A percentile compares a stretch with the other conserved stretches of the same genome.
phyloP scores from a whole-genome alignment of 2,329 filamentous ascomycete species.

The Botryosphaeria dothidea region DNA sequence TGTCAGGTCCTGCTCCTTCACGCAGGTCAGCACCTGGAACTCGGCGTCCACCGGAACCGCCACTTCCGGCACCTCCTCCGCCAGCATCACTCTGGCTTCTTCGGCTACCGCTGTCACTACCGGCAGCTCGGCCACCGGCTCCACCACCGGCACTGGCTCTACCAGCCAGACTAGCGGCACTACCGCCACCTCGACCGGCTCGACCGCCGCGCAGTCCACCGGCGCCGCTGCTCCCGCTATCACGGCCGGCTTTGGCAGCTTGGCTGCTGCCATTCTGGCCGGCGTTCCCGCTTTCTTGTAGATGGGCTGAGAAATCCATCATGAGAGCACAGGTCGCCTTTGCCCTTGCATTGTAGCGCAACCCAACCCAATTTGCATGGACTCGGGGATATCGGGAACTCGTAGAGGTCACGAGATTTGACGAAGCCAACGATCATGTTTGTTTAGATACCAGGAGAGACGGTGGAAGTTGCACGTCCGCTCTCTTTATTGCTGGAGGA shows the following conservation, averaged over 20 bases:
- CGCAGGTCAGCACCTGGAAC: conserved; percentile 27
- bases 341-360: too few species aligned
- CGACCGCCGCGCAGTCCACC: not conserved
- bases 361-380: not conserved
- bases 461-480: too few species aligned
- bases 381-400: not conserved
- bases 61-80: conserved; percentile 21
- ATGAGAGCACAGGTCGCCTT: too few species aligned
- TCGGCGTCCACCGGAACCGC: conserved; percentile 21
- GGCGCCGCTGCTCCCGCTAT: not conserved
- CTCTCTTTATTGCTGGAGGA: too few species aligned
- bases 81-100: not conserved
- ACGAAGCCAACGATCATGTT: not conserved
- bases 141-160: not conserved
- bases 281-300: not conserved
- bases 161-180: not conserved
- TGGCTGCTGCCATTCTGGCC: not conserved
- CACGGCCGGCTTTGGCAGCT: not conserved
- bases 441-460: too few species aligned
- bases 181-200: not conserved
- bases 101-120: not conserved
- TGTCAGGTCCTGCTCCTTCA: conserved; percentile 32
- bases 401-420: not conserved
- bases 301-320: not conserved
- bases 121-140: not conserved